A percentile compares a stretch with the other conserved stretches of the same genome.
Conservation (phyloP, 2,329 filamentous ascomycete genomes). For the Phaeosphaeria sp. region DNA sequence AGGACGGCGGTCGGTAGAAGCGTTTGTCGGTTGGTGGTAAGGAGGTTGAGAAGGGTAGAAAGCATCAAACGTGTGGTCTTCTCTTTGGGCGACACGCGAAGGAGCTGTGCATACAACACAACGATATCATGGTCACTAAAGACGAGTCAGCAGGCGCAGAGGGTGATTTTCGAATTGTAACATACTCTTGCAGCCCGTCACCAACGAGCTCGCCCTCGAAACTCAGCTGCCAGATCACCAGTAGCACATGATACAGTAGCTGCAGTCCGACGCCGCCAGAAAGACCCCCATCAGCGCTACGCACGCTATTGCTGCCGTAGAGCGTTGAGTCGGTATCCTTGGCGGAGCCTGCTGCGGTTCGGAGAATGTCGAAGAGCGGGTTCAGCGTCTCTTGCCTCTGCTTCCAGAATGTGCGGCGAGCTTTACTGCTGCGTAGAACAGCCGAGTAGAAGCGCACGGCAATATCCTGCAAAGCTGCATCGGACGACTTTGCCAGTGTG, state of each 20-base stretch:
- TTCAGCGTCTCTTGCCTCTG: slow-evolving; percentile 84
- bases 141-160: slow-evolving; percentile 16
- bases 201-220: slow-evolving; percentile 79
- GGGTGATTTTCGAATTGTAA: background rate
- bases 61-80: slow-evolving; percentile 94
- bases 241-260: slow-evolving; percentile 88
- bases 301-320: slow-evolving; percentile 61
- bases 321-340: slow-evolving; percentile 70
- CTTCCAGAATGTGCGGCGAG: slow-evolving; percentile 87
- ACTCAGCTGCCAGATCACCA: slow-evolving; percentile 95
- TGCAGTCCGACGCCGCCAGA: slow-evolving; percentile 86
- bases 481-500: slow-evolving; percentile 80
- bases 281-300: slow-evolving; percentile 67
- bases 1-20: slow-evolving; percentile 85
- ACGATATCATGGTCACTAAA: slow-evolving; percentile 89
- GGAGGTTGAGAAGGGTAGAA: slow-evolving; percentile 87
- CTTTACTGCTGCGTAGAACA: slow-evolving; percentile 75
- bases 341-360: slow-evolving; percentile 75
- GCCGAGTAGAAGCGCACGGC: slow-evolving; percentile 91
- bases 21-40: slow-evolving; percentile 72
- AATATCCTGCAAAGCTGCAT: slow-evolving; percentile 92
- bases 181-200: slow-evolving; percentile 84
- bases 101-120: slow-evolving; percentile 87
- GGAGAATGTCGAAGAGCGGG: slow-evolving; percentile 82
- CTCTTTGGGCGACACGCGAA: slow-evolving; percentile 93